Conservation (phyloP, 2,329 filamentous ascomycete genomes). For the Huntiella bhutanensis region DNA sequence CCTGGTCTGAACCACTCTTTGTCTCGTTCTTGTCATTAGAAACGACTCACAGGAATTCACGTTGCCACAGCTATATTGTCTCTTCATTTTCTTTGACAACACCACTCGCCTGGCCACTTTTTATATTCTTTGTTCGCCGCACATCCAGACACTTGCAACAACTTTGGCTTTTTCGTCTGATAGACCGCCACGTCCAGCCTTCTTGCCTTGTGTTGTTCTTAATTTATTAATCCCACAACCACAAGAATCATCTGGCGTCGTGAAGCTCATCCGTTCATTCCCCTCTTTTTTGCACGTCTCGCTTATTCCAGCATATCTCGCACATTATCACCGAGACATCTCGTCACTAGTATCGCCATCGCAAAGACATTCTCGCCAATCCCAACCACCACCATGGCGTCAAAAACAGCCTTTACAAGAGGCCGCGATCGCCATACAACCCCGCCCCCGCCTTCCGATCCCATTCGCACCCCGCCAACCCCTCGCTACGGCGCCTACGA, state of each 20-base stretch:
- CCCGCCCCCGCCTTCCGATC: slow-evolving; percentile 34
- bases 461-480: slow-evolving; percentile 45
- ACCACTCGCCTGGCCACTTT: neutral
- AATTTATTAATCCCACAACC: neutral
- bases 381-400: slow-evolving; percentile 18
- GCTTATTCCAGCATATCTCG: too few species aligned
- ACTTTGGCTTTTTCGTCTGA: neutral
- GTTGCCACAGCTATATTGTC: slow-evolving; percentile 6
- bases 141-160: neutral
- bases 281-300: too few species aligned
- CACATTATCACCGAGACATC: too few species aligned
- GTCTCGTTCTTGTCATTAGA: too few species aligned
- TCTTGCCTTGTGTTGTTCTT: neutral
- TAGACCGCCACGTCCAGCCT: neutral
- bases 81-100: slow-evolving; percentile 1
- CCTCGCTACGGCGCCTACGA: slow-evolving; percentile 32
- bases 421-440: slow-evolving; percentile 26
- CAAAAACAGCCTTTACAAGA: slow-evolving; percentile 3
- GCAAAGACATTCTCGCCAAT: neutral
- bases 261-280: slow-evolving; percentile 7
- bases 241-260: neutral
- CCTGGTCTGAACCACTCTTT: slow-evolving; percentile 1
- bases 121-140: neutral
- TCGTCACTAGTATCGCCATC: neutral
- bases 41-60: slow-evolving; percentile 2